Conservation (phyloP, 2,329 filamentous ascomycete species). For the Penicillium sp. region DNA sequence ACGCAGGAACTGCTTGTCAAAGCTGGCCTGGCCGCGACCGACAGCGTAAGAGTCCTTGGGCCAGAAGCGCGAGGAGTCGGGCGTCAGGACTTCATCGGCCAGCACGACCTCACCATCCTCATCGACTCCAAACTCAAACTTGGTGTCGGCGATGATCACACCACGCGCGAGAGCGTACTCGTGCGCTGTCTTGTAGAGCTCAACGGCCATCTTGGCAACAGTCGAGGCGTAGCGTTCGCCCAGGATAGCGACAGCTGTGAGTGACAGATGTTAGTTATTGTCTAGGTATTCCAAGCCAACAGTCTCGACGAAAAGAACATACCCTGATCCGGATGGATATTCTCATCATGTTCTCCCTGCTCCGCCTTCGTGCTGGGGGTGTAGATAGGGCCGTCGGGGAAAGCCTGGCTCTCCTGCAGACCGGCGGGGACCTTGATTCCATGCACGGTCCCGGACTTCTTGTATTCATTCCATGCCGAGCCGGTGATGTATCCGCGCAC, state of each 20-base stretch:
- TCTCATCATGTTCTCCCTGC: conserved; percentile 75
- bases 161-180: conserved; percentile 52
- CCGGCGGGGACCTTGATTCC: conserved; percentile 67
- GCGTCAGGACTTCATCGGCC: conserved; percentile 82
- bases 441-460: conserved; percentile 71
- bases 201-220: conserved; percentile 63
- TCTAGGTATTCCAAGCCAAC: not conserved
- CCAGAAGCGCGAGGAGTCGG: conserved; percentile 86
- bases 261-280: conserved; percentile 2
- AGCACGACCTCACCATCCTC: conserved; percentile 66
- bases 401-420: conserved; percentile 66
- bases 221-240: conserved; percentile 62
- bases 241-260: conserved; percentile 56
- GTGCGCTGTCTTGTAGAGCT: conserved; percentile 58
- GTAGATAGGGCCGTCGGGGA: conserved; percentile 66
- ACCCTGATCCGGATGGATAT: conserved; percentile 71
- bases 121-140: conserved; percentile 73
- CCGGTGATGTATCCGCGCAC: conserved; percentile 90
- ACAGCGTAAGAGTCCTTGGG: conserved; percentile 67
- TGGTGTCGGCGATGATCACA: conserved; percentile 75
- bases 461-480: conserved; percentile 77
- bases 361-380: conserved; percentile 86
- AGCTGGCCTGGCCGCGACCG: conserved; percentile 74
- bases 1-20: conserved; percentile 82
- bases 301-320: conserved; percentile 20